phyloP scores from a whole-genome alignment of 352 stramenopile species.

The Phytophthora foliorum region DNA sequence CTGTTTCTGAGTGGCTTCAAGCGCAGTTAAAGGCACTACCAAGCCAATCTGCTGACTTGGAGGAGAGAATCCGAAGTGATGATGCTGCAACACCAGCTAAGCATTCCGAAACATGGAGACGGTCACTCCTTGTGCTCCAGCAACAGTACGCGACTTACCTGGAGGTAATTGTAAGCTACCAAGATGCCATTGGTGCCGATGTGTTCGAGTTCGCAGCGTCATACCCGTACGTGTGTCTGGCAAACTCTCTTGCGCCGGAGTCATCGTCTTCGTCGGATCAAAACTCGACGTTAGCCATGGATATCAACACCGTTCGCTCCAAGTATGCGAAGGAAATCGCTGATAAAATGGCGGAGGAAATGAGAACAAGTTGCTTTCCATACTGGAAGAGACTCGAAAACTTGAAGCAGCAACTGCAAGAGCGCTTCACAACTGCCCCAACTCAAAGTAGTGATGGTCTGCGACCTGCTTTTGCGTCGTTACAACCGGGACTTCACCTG shows the following conservation, averaged over 20 bases:
- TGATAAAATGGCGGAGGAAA: conserved; percentile 59
- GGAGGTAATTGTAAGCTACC: conserved; percentile 34
- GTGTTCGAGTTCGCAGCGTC: conserved; percentile 61
- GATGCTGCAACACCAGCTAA: conserved; percentile 12
- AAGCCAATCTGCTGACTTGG: neutral
- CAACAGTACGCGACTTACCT: conserved; percentile 40
- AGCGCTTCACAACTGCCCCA: conserved; percentile 26
- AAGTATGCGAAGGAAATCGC: conserved; percentile 62
- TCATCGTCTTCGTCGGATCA: conserved; percentile 10
- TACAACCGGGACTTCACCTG: conserved; percentile 3
- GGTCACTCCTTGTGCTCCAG: conserved; percentile 39
- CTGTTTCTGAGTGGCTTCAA: conserved; percentile 48
- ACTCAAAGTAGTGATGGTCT: conserved; percentile 7
- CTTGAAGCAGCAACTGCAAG: conserved; percentile 46
- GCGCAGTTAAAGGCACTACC: conserved; percentile 20
- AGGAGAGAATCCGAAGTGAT: neutral
- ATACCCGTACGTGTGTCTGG: conserved; percentile 52
- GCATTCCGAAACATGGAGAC: conserved; percentile 10
- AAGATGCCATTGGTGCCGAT: conserved; percentile 51
- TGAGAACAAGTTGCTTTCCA: conserved; percentile 48
- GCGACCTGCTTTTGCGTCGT: no score
- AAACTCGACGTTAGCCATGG: conserved; percentile 21
- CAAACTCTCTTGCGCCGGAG: conserved; percentile 12
- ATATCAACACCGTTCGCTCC: conserved; percentile 41
- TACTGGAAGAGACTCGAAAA: conserved; percentile 55